These are phyloP conservation scores for Lipomyces yamadae DNA, from an alignment of 805 yeast species.

Conservation along the genomic window DNA sequence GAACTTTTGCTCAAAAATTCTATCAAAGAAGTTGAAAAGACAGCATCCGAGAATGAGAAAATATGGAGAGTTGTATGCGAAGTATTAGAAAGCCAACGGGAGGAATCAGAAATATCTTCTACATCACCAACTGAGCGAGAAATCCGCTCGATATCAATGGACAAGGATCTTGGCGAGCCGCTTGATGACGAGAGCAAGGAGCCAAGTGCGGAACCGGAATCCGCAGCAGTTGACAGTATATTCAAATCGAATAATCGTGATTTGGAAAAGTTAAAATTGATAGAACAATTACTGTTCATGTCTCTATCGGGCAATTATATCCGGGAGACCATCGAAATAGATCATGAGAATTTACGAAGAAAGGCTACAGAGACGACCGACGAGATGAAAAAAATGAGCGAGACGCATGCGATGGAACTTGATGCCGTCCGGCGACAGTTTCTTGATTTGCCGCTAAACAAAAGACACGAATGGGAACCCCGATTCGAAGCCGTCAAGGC, in stretches of 20 bases:
- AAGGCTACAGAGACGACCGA: constrained; percentile 41
- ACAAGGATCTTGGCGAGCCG: neutral
- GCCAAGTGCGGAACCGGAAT: constrained; percentile 5
- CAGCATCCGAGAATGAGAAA: constrained; percentile 43
- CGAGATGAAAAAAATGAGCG: constrained; percentile 41
- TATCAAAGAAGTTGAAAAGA: constrained; percentile 44
- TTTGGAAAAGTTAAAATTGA: constrained; percentile 40
- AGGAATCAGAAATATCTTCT: neutral
- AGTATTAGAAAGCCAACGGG: constrained; percentile 19
- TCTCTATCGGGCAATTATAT: constrained; percentile 46
- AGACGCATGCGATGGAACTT: constrained; percentile 38
- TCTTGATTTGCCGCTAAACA: constrained; percentile 34
- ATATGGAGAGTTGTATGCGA: constrained; percentile 45
- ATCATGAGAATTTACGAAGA: constrained; percentile 42
- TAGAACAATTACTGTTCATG: constrained; percentile 42
- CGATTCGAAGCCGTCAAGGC: constrained; percentile 41
- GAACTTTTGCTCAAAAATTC: constrained; percentile 39
- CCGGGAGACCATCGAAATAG: constrained; percentile 44
- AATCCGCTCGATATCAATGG: neutral
- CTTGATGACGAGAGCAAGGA: neutral
- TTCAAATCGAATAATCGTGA: constrained; percentile 38
- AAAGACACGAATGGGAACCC: constrained; percentile 40
- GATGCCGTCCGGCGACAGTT: constrained; percentile 37
- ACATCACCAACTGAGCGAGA: neutral
- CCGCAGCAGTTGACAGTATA: constrained; percentile 18